Base-by-base conservation (phyloP, 192 early-diverging fungal species). In the Coemansia sp. region DNA sequence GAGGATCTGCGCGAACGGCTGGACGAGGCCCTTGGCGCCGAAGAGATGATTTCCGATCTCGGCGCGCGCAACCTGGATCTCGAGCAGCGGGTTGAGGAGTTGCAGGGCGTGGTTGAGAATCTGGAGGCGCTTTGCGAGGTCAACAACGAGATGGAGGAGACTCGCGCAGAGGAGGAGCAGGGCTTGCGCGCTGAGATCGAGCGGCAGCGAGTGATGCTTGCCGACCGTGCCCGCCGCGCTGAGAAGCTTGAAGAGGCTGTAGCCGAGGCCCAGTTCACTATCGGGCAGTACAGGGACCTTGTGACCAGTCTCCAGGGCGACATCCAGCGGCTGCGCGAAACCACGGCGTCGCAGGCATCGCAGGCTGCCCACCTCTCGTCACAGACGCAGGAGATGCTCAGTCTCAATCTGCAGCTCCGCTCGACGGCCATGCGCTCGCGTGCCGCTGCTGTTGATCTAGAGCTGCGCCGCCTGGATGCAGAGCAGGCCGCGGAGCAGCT, bases 81-180 rank as follows among this genome's bases (percentile, higher is more conserved):
- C 16, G 86, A 81, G 32, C 88, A 89, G 52, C 64, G 71, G 57
- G 77, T 86, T 28, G 93, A 95, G 55, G 90, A 96, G 55, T 72
- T 90, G 83, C 85, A 86, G 55, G 82, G 72, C 32, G 81, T 73
- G 0, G 84, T 95, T 32, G 93, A 93, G 56, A 95, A 92, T 69
- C 79, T 98, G 32, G 94, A 98, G 74, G 89, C 90, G 6, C 81
- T 98, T 39, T 90, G 91, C 71, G 90, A 91, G 62, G 74, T 96
- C 48, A 91, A 89, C 67, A 93, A 98, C 62, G 93, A 96, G 73
- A 76, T 96, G 65, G 95, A 98, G 69, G 93, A 95, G 65, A 91
- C 88, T 62, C 94, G 95, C 62, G 83, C 93, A 4, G 89, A 94
- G 52, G 92, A 89, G 23, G 90, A 93, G 69, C 88, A 93, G 58